These are phyloP conservation scores for Lepidium campestre DNA, from an alignment of 441 rosid genomes.

Conservation along the genomic window DNA sequence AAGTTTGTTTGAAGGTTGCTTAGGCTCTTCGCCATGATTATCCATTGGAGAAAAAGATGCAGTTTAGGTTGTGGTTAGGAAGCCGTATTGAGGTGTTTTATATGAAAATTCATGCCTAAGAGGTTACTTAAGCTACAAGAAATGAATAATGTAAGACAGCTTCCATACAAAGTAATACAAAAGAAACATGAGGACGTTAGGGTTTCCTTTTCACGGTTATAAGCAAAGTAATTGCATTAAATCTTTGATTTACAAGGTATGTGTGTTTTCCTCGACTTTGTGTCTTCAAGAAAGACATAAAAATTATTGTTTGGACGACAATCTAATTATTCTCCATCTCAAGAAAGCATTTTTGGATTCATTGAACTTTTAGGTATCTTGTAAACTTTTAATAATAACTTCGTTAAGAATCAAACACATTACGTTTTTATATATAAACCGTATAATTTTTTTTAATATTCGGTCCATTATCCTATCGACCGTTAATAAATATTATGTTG, in stretches of 20 bases:
- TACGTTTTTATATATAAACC: too few relatives aligned
- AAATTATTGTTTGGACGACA: background rate
- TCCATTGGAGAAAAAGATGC: slow-evolving; percentile 1
- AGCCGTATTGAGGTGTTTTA: background rate
- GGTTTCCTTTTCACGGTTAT: slow-evolving; percentile 23
- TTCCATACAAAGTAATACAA: slow-evolving; percentile 37
- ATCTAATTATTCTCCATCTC: background rate
- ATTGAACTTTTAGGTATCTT: too few relatives aligned
- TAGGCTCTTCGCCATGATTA: slow-evolving; percentile 23
- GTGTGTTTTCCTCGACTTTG: slow-evolving; percentile 7
- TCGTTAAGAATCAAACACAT: too few relatives aligned
- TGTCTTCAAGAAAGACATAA: slow-evolving; percentile 41
- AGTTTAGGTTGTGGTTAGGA: background rate
- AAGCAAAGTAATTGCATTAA: slow-evolving; percentile 3
- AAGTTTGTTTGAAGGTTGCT: slow-evolving; percentile 35
- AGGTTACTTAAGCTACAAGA: slow-evolving; percentile 25
- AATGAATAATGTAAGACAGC: slow-evolving; percentile 33
- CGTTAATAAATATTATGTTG: too few relatives aligned
- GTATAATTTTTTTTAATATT: too few relatives aligned
- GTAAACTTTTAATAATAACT: too few relatives aligned
- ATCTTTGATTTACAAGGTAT: background rate
- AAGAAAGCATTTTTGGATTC: background rate
- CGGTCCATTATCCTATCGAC: too few relatives aligned
- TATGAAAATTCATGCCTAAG: slow-evolving; percentile 28
- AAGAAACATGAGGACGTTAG: slow-evolving; percentile 16